Evolutionary conservation across 2,329 filamentous ascomycete species (phyloP).

Genomic region (Plectosphaerella plurivora): DNA sequence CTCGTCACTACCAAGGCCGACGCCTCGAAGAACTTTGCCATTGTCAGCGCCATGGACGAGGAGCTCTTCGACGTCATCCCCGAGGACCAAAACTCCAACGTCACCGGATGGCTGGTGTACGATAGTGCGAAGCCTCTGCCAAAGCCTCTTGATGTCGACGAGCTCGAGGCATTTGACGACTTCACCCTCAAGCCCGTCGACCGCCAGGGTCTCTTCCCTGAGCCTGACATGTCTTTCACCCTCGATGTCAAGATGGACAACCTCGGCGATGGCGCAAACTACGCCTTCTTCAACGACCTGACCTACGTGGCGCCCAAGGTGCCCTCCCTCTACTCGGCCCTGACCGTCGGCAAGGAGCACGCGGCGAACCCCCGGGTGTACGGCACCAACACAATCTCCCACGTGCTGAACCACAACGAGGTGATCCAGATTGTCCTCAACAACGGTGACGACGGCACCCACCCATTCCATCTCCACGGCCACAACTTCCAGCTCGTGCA

Average conservation of each 20-base stretch:
- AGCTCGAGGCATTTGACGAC: conserved; percentile 55
- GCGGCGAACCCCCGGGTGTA: conserved; percentile 45
- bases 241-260: conserved; percentile 57
- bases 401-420: conserved; percentile 49
- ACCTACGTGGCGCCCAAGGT: conserved; percentile 62
- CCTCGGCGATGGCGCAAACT: conserved; percentile 59
- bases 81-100: conserved; percentile 41
- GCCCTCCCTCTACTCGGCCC: conserved; percentile 63
- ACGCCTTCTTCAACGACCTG: conserved; percentile 58
- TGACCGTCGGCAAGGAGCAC: conserved; percentile 43
- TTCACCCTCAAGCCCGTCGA: conserved; percentile 48
- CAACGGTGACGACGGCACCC: conserved; percentile 52
- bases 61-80: conserved; percentile 39
- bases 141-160: conserved; percentile 27
- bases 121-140: conserved; percentile 19
- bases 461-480: conserved; percentile 71
- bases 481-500: conserved; percentile 55
- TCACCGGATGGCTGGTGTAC: conserved; percentile 29
- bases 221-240: conserved; percentile 45
- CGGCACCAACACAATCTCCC: conserved; percentile 42
- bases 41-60: conserved; percentile 39
- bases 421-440: conserved; percentile 56
- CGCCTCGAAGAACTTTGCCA: conserved; percentile 40
- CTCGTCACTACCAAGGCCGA: conserved; percentile 41
- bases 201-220: conserved; percentile 38